phyloP scores from a whole-genome alignment of 1,284 basidiomycete species.

The Cryptococcus neoformans region DNA sequence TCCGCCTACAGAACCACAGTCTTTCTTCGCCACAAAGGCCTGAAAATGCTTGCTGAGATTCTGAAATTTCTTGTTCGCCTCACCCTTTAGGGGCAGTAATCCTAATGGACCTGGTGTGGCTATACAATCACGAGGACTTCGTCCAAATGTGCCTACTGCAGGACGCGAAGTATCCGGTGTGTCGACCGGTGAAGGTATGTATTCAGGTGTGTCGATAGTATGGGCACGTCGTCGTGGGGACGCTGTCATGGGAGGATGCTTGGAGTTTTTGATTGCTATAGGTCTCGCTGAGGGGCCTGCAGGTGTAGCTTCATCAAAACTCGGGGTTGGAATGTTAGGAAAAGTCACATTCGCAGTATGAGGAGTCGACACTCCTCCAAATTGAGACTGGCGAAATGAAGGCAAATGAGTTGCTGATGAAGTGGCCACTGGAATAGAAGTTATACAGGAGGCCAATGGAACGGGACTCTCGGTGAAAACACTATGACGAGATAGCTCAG shows the following conservation, averaged over 20 bases:
- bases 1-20: too few relatives aligned
- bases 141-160: not conserved
- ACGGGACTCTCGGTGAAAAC: too few relatives aligned
- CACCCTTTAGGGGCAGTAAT: too few relatives aligned
- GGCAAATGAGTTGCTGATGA: not conserved
- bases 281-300: not conserved
- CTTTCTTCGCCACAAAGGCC: too few relatives aligned
- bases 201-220: conserved; percentile 10
- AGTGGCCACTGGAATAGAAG: too few relatives aligned
- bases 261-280: not conserved
- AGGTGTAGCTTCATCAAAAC: conserved; percentile 4
- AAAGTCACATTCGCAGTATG: conserved; percentile 9
- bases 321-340: conserved; percentile 17
- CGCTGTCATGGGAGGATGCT: not conserved
- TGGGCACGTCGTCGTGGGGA: not conserved
- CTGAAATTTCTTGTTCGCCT: too few relatives aligned
- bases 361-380: conserved; percentile 12
- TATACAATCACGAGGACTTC: conserved; percentile 23
- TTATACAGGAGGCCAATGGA: too few relatives aligned
- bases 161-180: conserved; percentile 13
- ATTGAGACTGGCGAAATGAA: conserved; percentile 11
- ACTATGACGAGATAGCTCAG: too few relatives aligned
- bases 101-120: conserved; percentile 21
- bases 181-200: conserved; percentile 30
- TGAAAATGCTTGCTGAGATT: too few relatives aligned